These are phyloP conservation scores for Saccharomycopsis microspora DNA, from an alignment of 805 yeast genomes.

Conservation along the genomic window DNA sequence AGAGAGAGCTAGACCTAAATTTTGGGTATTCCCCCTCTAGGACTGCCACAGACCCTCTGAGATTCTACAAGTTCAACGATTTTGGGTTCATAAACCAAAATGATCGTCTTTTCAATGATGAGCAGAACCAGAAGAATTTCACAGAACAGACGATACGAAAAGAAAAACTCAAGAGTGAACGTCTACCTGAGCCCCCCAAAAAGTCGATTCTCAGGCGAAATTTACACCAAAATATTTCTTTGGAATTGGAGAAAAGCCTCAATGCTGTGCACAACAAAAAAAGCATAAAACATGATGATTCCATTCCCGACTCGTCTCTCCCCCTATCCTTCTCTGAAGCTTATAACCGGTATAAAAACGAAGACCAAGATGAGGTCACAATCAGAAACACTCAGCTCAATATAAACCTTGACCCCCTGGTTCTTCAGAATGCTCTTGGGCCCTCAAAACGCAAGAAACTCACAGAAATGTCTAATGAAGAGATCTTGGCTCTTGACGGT, in stretches of 20 bases:
- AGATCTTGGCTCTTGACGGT: slow-evolving; percentile 12
- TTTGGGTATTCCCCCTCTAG: slow-evolving; percentile 11
- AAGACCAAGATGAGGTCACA: slow-evolving; percentile 15
- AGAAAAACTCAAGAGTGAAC: slow-evolving; percentile 13
- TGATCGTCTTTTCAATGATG: slow-evolving; percentile 12
- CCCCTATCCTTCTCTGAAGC: slow-evolving; percentile 10
- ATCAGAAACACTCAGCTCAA: slow-evolving; percentile 15
- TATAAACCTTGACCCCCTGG: slow-evolving; percentile 7
- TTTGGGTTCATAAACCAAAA: slow-evolving; percentile 13
- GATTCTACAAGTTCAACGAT: slow-evolving; percentile 16
- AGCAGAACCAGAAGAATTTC: slow-evolving; percentile 9
- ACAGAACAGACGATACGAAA: slow-evolving; percentile 3
- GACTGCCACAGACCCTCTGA: slow-evolving; percentile 5
- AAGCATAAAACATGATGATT: not conserved
- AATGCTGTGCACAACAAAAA: not conserved
- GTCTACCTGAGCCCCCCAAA: slow-evolving; percentile 10
- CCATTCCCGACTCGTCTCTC: not conserved
- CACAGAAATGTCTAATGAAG: slow-evolving; percentile 17
- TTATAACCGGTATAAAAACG: slow-evolving; percentile 10
- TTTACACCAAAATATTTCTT: not conserved
- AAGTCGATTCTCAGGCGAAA: slow-evolving; percentile 10
- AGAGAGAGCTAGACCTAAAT: slow-evolving; percentile 8
- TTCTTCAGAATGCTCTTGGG: not conserved
- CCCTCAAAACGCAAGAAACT: slow-evolving; percentile 7
- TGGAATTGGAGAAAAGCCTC: not conserved